Percentiles rank a stretch among this genome's conserved stretches.
Evolutionary conservation across 2,329 filamentous ascomycete genomes (phyloP).

Genomic region (Curvularia eragrostidis): DNA sequence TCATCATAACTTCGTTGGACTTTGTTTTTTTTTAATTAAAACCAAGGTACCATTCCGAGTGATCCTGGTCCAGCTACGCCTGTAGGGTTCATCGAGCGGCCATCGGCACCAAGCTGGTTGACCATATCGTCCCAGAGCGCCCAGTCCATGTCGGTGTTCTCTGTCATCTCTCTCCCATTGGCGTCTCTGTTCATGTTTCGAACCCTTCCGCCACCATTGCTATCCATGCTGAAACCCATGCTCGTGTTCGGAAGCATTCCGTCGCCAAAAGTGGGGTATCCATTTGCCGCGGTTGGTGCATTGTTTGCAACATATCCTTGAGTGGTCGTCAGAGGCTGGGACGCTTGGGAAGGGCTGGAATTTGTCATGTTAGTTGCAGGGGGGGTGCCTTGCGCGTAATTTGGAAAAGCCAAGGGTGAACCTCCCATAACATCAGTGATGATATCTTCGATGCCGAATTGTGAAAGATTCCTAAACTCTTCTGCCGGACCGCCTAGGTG

Average conservation of each 20-base stretch:
- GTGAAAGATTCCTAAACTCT: slow-evolving; percentile 29
- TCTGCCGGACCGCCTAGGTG: slow-evolving; percentile 14
- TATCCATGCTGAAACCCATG: slow-evolving; percentile 22
- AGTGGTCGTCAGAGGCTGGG: background rate
- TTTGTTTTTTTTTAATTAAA: slow-evolving; percentile 16
- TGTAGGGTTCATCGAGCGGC: slow-evolving; percentile 20
- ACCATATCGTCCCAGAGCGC: slow-evolving; percentile 58
- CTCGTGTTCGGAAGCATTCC: slow-evolving; percentile 32
- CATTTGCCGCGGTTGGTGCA: slow-evolving; percentile 18
- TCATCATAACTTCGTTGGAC: background rate
- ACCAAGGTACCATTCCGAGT: slow-evolving; percentile 39
- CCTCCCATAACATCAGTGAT: slow-evolving; percentile 41
- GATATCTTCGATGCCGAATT: slow-evolving; percentile 37
- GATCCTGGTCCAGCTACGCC: slow-evolving; percentile 24
- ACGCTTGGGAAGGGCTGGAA: background rate
- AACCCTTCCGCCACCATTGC: slow-evolving; percentile 18
- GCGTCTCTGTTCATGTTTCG: background rate
- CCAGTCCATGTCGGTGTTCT: slow-evolving; percentile 53
- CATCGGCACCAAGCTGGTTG: slow-evolving; percentile 55
- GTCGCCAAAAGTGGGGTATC: slow-evolving; percentile 22
- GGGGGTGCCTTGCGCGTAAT: background rate
- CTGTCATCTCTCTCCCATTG: slow-evolving; percentile 12
- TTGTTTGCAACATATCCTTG: slow-evolving; percentile 5
- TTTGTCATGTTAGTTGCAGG: background rate
- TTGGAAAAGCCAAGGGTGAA: slow-evolving; percentile 12